phyloP scores from a whole-genome alignment of 305 asterid genomes.

The Ilex paraguariensis region DNA sequence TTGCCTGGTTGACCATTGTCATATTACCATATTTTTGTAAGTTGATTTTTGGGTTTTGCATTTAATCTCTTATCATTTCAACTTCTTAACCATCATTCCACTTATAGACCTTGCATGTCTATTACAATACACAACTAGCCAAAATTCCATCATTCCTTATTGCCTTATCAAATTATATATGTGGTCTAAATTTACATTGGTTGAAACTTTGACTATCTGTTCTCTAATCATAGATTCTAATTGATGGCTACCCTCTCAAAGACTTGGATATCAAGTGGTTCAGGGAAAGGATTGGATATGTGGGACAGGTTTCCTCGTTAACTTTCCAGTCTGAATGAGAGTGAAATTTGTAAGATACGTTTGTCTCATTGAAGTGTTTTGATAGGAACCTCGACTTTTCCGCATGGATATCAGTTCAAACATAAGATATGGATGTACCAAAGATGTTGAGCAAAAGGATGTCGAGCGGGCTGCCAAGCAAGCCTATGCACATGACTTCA shows the following conservation, averaged over 20 bases:
- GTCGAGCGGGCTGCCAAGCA: slow-evolving; percentile 90
- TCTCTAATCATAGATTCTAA: slow-evolving; percentile 47
- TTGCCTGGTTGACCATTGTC: no score
- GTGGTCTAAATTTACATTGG: not conserved
- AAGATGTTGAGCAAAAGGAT: slow-evolving; percentile 57
- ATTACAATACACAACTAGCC: slow-evolving; percentile 5
- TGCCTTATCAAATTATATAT: no score
- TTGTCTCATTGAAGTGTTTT: slow-evolving; percentile 13
- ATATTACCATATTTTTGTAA: no score
- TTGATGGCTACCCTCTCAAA: slow-evolving; percentile 69
- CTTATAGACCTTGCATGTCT: no score
- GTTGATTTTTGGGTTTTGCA: no score
- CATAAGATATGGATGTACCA: slow-evolving; percentile 81
- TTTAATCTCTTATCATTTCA: no score
- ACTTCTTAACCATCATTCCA: no score
- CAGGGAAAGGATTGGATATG: slow-evolving; percentile 86
- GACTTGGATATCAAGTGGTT: slow-evolving; percentile 74
- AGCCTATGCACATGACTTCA: slow-evolving; percentile 89
- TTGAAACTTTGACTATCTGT: slow-evolving; percentile 9
- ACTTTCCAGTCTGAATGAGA: slow-evolving; percentile 9
- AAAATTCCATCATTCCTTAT: not conserved
- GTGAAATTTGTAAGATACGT: slow-evolving; percentile 7
- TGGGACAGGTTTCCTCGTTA: slow-evolving; percentile 69
- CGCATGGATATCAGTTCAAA: slow-evolving; percentile 81
- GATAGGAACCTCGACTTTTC: slow-evolving; percentile 89